phyloP scores from a whole-genome alignment of 108 stramenopile species.

The Parietichytrium sp. region DNA sequence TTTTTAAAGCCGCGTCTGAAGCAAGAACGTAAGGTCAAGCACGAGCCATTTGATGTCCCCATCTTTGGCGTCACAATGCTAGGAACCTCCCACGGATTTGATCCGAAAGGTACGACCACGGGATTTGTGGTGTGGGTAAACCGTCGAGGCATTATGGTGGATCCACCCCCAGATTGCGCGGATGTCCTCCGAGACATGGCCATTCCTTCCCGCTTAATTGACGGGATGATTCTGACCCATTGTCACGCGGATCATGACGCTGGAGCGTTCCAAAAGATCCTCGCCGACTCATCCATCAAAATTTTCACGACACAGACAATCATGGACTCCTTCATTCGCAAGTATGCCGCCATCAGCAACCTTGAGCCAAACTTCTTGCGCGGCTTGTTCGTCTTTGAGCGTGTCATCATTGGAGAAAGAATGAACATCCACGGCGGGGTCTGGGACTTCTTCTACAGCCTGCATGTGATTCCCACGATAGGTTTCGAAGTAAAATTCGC shows the following conservation, averaged over 20 bases:
- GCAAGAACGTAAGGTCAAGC: not conserved
- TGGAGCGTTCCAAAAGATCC: slow-evolving; percentile 53
- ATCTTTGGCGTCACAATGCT: slow-evolving; percentile 45
- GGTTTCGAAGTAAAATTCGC: slow-evolving; percentile 47
- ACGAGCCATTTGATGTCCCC: slow-evolving; percentile 34
- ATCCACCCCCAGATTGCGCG: slow-evolving; percentile 42
- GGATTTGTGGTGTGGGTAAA: slow-evolving; percentile 45
- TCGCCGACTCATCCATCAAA: slow-evolving; percentile 40
- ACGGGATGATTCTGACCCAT: slow-evolving; percentile 52
- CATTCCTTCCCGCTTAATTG: slow-evolving; percentile 46
- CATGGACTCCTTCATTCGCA: slow-evolving; percentile 72
- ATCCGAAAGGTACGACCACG: slow-evolving; percentile 38
- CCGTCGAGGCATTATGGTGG: slow-evolving; percentile 41
- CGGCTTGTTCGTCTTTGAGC: slow-evolving; percentile 76
- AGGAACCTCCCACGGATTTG: slow-evolving; percentile 44
- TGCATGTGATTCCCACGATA: slow-evolving; percentile 54
- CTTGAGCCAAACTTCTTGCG: slow-evolving; percentile 67
- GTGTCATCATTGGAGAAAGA: slow-evolving; percentile 81
- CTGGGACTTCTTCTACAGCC: slow-evolving; percentile 48
- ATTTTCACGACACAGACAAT: slow-evolving; percentile 53
- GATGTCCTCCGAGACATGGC: slow-evolving; percentile 41
- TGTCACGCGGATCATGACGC: slow-evolving; percentile 58
- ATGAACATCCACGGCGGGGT: slow-evolving; percentile 45
- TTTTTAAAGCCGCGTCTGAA: slow-evolving; percentile 13
- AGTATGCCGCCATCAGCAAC: slow-evolving; percentile 84